phyloP scores from a whole-genome alignment of 192 early-diverging fungal species.

The Piromyces sp. region DNA sequence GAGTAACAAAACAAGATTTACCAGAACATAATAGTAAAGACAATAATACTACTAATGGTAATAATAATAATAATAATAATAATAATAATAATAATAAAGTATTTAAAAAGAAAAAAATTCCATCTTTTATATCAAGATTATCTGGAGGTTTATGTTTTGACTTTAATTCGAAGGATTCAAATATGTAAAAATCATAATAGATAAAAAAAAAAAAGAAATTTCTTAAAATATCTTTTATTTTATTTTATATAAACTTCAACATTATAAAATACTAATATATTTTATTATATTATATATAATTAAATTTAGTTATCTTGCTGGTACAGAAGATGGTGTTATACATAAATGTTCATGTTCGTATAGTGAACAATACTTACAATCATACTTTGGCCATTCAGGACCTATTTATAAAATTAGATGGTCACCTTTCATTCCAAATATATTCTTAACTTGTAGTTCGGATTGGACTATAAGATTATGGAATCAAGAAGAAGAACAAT shows the following conservation, averaged over 20 bases:
- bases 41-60: neutral
- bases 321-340: conserved; percentile 37
- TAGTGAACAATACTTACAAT: conserved; percentile 41
- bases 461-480: conserved; percentile 42
- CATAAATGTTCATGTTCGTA: conserved; percentile 39
- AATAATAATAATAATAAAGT: neutral
- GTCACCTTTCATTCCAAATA: conserved; percentile 25
- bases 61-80: neutral
- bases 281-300: neutral
- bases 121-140: conserved; percentile 33
- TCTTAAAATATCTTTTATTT: neutral
- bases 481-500: conserved; percentile 27
- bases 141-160: conserved; percentile 41
- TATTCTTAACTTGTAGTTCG: conserved; percentile 25
- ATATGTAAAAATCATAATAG: conserved; percentile 18
- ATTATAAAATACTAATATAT: neutral
- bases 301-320: conserved; percentile 26
- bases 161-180: conserved; percentile 34
- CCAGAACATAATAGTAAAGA: conserved; percentile 4
- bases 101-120: conserved; percentile 7
- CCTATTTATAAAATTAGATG: conserved; percentile 34
- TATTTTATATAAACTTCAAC: too few relatives aligned
- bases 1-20: conserved; percentile 24
- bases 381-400: conserved; percentile 32
- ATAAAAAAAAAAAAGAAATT: neutral